These are phyloP conservation scores for Kodamaea nitidulidarum DNA, from an alignment of 805 yeast genomes.

Conservation along the genomic window DNA sequence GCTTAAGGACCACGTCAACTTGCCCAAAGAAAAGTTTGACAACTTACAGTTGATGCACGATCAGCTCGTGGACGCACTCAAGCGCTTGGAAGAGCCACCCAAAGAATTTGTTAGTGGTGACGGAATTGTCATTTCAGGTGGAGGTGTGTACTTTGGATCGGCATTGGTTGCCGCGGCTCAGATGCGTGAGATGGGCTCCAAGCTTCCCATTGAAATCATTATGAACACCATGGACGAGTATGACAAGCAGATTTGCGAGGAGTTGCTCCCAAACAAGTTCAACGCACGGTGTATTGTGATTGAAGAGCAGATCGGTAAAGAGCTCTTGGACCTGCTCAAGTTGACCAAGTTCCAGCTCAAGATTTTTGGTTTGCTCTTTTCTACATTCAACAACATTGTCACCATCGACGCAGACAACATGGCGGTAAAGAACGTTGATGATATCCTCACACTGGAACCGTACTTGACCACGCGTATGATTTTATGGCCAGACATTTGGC, in stretches of 20 bases:
- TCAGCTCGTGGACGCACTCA: constrained; percentile 22
- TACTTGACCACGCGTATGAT: constrained; percentile 24
- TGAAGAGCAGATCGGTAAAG: constrained; percentile 22
- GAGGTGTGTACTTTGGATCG: constrained; percentile 23
- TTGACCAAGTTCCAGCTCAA: constrained; percentile 26
- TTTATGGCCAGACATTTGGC: constrained; percentile 38
- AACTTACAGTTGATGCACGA: constrained; percentile 26
- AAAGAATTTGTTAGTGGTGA: constrained; percentile 24
- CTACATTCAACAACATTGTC: constrained; percentile 32
- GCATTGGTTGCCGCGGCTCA: constrained; percentile 29
- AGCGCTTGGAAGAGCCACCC: constrained; percentile 23
- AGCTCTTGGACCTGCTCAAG: constrained; percentile 15
- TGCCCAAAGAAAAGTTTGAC: constrained; percentile 16
- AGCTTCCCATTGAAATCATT: constrained; percentile 33
- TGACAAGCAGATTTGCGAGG: constrained; percentile 25
- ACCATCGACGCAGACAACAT: constrained; percentile 33
- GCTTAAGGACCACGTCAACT: constrained; percentile 11
- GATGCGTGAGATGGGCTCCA: constrained; percentile 28
- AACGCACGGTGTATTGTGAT: constrained; percentile 27
- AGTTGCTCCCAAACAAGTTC: constrained; percentile 19
- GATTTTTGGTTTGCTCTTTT: constrained; percentile 28
- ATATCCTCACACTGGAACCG: constrained; percentile 20
- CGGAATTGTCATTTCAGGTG: constrained; percentile 35
- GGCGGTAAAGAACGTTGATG: constrained; percentile 29
- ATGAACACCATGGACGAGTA: constrained; percentile 22